Evolutionary conservation across 179 eudicot genomes (phyloP).

Genomic region (Amaranthus tricolor): DNA sequence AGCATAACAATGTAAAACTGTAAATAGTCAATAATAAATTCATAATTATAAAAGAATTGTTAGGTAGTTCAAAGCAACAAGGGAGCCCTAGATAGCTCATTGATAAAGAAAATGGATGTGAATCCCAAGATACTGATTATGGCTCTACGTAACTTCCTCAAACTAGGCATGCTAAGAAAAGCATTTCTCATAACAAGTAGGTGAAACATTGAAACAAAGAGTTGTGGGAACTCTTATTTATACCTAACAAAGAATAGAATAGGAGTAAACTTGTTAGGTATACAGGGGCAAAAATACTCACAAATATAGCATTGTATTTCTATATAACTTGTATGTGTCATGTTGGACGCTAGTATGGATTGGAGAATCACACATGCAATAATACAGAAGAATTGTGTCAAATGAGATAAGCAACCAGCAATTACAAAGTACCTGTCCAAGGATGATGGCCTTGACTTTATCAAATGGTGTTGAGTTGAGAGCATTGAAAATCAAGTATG

Average conservation of each 20-base stretch:
- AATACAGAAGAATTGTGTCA: background rate
- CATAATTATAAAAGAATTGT: background rate
- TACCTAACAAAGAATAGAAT: background rate
- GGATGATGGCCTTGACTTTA: constrained; percentile 77
- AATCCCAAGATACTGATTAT: background rate
- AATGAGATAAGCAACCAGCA: background rate
- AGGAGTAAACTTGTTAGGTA: background rate
- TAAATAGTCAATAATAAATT: background rate
- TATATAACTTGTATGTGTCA: too few species aligned
- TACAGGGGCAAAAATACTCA: too few species aligned
- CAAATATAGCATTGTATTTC: too few species aligned
- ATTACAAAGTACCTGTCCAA: constrained; percentile 67
- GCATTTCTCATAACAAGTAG: background rate
- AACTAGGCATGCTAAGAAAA: background rate
- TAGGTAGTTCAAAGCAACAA: background rate
- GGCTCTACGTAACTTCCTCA: background rate
- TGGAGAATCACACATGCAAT: background rate
- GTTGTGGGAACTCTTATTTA: background rate
- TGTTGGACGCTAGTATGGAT: too few species aligned
- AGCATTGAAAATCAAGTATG: constrained; percentile 82
- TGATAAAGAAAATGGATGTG: background rate
- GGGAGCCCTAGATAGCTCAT: background rate
- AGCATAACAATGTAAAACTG: background rate
- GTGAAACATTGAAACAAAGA: background rate
- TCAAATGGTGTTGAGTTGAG: constrained; percentile 85